phyloP scores from a whole-genome alignment of 768 basidiomycete genomes.

The Phaeolepiota aurea region DNA sequence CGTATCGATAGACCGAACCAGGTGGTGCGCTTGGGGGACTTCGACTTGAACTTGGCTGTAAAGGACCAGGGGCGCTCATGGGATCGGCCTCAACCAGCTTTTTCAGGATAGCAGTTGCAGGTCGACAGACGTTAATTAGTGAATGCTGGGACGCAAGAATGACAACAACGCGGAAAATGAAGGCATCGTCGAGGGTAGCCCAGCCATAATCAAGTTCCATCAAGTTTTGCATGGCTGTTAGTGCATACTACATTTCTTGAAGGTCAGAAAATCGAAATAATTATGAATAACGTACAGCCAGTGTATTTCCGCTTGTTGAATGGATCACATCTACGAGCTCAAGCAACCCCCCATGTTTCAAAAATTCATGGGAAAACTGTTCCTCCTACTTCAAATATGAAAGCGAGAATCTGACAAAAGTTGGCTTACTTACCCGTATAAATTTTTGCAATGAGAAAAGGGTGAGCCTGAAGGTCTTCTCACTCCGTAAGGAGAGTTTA shows the following conservation, averaged over 20 bases:
- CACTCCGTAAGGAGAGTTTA: constrained; percentile 54
- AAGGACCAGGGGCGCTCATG: constrained; percentile 49
- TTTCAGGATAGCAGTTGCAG: constrained; percentile 85
- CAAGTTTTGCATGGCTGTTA: constrained; percentile 79
- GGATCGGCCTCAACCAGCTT: constrained; percentile 86
- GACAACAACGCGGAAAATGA: constrained; percentile 73
- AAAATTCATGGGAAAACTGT: constrained; percentile 72
- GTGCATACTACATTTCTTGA: constrained; percentile 52
- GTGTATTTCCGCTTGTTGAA: constrained; percentile 66
- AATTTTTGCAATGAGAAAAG: constrained; percentile 75
- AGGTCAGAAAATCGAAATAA: background rate
- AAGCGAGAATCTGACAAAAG: background rate
- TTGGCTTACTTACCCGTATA: constrained; percentile 48
- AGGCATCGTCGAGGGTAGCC: constrained; percentile 59
- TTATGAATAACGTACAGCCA: constrained; percentile 51
- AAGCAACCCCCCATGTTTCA: constrained; percentile 60
- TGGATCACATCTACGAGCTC: constrained; percentile 68
- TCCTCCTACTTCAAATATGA: constrained; percentile 50
- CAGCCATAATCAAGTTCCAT: constrained; percentile 86
- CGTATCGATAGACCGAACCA: constrained; percentile 74
- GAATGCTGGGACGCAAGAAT: constrained; percentile 69
- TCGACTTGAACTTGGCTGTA: constrained; percentile 53
- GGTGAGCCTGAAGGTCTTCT: constrained; percentile 54
- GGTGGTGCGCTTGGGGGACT: constrained; percentile 42
- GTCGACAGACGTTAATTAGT: constrained; percentile 84